These are phyloP conservation scores for Paramecium tetraurelia DNA, from an alignment of 73 alveolate species.

Conservation along the genomic window DNA sequence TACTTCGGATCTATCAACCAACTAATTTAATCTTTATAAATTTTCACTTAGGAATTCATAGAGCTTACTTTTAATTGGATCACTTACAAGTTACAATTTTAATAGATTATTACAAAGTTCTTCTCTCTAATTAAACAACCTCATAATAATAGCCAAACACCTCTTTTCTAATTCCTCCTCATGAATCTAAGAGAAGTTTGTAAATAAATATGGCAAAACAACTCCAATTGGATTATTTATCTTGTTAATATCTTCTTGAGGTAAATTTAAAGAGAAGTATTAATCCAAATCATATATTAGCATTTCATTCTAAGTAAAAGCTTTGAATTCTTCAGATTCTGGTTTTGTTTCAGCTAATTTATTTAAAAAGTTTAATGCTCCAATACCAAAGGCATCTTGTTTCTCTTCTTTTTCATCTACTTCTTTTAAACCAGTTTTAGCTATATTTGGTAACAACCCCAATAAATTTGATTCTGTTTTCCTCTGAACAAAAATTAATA, in stretches of 20 bases:
- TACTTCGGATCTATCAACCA: constrained; percentile 55
- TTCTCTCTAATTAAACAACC: constrained; percentile 53
- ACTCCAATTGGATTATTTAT: constrained; percentile 36
- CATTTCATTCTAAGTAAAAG: neutral
- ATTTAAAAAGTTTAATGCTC: neutral
- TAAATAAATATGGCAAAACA: constrained; percentile 48
- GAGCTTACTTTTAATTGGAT: constrained; percentile 7
- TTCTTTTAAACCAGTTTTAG: constrained; percentile 52
- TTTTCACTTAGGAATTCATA: constrained; percentile 19
- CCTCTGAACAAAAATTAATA: neutral
- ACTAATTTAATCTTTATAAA: neutral
- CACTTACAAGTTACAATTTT: constrained; percentile 39
- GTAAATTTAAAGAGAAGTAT: constrained; percentile 8
- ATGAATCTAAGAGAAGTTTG: constrained; percentile 19
- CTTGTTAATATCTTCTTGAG: neutral
- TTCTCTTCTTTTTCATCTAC: constrained; percentile 54
- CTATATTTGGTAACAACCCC: constrained; percentile 51
- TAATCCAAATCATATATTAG: neutral
- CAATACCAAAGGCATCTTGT: constrained; percentile 40
- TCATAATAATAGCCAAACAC: constrained; percentile 47
- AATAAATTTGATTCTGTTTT: neutral
- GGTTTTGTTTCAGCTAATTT: neutral
- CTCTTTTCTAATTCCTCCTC: constrained; percentile 49
- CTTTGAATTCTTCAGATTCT: constrained; percentile 25
- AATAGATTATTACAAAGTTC: constrained; percentile 36